These are phyloP conservation scores for Phragmites australis DNA, from an alignment of 176 grass and related monocot genomes.

Conservation along the genomic window DNA sequence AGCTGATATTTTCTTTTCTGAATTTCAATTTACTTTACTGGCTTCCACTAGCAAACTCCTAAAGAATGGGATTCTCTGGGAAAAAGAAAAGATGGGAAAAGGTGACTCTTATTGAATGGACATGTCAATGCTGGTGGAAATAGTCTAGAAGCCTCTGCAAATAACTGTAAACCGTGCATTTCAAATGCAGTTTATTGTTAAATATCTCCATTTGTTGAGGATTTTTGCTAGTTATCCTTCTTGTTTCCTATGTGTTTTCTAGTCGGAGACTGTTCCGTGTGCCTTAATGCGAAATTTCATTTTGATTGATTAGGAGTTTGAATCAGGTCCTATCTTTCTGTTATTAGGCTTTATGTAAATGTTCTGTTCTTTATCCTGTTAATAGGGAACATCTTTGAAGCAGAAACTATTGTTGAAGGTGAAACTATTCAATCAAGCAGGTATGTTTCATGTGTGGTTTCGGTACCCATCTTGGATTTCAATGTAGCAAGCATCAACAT, in stretches of 20 bases:
- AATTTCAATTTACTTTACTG: slow-evolving; percentile 35
- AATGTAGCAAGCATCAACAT: slow-evolving; percentile 26
- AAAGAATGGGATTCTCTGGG: slow-evolving; percentile 7
- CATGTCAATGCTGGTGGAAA: background rate
- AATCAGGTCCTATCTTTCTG: background rate
- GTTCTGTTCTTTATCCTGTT: slow-evolving; percentile 6
- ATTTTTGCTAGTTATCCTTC: slow-evolving; percentile 11
- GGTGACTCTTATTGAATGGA: slow-evolving; percentile 15
- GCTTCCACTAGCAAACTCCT: slow-evolving; percentile 20
- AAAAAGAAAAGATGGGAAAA: background rate
- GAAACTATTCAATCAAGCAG: slow-evolving; percentile 68
- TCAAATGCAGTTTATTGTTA: slow-evolving; percentile 3
- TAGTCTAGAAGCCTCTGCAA: slow-evolving; percentile 30
- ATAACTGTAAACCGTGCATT: background rate
- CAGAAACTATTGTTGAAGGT: slow-evolving; percentile 51
- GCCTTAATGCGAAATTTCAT: background rate
- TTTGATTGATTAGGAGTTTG: background rate
- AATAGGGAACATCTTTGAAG: slow-evolving; percentile 66
- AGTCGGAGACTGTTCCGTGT: background rate
- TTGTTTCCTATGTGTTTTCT: slow-evolving; percentile 9
- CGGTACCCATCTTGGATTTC: slow-evolving; percentile 9
- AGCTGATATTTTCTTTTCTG: slow-evolving; percentile 13
- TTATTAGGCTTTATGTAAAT: slow-evolving; percentile 17
- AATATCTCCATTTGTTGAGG: background rate
- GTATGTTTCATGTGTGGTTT: slow-evolving; percentile 29